Conservation (phyloP, 1,284 basidiomycete species). For the Apiotrichum mycotoxinovorans region DNA sequence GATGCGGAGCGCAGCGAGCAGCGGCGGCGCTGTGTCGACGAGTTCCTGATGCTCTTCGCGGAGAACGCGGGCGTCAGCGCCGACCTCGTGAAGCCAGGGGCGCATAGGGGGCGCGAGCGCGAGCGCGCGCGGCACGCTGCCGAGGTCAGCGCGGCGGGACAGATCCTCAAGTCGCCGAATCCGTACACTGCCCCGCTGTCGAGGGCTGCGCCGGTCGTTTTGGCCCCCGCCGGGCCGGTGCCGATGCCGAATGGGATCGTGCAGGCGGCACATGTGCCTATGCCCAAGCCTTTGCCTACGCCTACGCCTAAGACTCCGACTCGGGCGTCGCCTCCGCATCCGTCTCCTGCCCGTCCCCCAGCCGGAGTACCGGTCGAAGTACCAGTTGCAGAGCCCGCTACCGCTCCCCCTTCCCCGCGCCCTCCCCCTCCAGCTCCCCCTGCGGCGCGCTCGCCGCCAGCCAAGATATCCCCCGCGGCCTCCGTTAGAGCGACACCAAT, state of each 20-base stretch:
- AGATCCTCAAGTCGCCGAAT: neutral
- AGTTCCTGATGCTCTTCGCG: constrained; percentile 1
- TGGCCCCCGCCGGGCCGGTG: neutral
- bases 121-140: neutral
- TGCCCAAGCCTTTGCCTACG: too few relatives aligned
- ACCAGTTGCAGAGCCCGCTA: too few relatives aligned
- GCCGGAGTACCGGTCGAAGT: too few relatives aligned
- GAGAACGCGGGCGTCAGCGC: neutral
- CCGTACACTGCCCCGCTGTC: neutral
- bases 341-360: too few relatives aligned
- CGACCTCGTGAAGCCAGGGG: neutral
- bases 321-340: too few relatives aligned
- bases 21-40: constrained; percentile 1
- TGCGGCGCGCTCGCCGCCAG: too few relatives aligned
- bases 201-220: neutral
- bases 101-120: neutral
- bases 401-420: too few relatives aligned
- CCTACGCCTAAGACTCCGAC: too few relatives aligned
- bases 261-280: too few relatives aligned
- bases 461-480: too few relatives aligned
- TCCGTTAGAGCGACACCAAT: too few relatives aligned
- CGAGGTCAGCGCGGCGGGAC: neutral
- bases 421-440: too few relatives aligned
- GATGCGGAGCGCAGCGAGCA: neutral
- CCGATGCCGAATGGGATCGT: neutral